Base-by-base conservation (phyloP, 495 filamentous ascomycete genomes). In the Tuber umbilicatum region DNA sequence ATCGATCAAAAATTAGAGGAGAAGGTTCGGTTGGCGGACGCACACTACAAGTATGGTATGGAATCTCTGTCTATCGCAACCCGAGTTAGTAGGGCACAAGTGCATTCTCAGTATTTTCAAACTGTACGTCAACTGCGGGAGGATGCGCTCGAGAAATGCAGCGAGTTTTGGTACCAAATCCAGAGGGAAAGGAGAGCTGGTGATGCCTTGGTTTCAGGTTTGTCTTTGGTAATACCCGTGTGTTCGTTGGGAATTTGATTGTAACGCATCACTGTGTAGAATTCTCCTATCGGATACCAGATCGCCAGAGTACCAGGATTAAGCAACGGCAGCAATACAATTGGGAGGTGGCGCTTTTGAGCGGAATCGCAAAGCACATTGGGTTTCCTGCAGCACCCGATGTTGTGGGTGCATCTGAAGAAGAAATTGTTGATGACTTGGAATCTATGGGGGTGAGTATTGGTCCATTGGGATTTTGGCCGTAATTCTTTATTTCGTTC, bases 351-450 rank as follows among this genome's bases (percentile, higher is more conserved):
- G 94, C 93, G 9, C 87, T 97, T 21, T 87, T 99, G 73, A 90
- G 93, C 12, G 94, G 95, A 31, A 87, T 98, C 73, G 93, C 94
- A 10, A 97, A 97, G 83, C 92, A 97, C 83, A 89, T 96, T 71
- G 95, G 95, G 37, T 98, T 97, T 84, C 95, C 95, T 40, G 94
- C 94, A 43, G 94, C 94, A n/a, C 95, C 95, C 31, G 86, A 90
- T 17, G 89, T 99, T 76, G 84, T 87, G 39, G 87, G 90, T 38
- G 91, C 90, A 31, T 89, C 92, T 21, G 86, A 88, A 16, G 85
- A 89, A 27, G 93, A 97, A 75, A 84, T 93, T 38, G 92, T 97
- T 47, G 91, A 93, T 70, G 95, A 99, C 84, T 85, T 97, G 50
- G 90, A 93, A 81, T 91, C 89, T 75, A 97, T 99, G 87, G 91